Evolutionary conservation across 257 asterid species (phyloP).

Genomic region (Scutellaria galericulata): DNA sequence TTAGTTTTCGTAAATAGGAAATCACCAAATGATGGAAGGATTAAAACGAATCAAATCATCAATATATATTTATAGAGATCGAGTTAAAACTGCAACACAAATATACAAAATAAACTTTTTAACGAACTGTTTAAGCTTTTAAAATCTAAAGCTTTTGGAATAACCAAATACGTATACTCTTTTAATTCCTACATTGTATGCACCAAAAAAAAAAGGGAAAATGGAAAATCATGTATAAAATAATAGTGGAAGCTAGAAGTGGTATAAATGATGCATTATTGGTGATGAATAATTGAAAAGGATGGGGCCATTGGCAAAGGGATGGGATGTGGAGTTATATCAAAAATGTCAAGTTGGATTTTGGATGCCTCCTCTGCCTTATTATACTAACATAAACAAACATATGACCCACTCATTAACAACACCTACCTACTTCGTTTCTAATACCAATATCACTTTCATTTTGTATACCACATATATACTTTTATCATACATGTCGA

Average conservation of each 20-base stretch:
- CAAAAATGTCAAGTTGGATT: conserved; percentile 50
- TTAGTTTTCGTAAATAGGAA: too few relatives aligned
- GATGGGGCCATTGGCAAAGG: background rate
- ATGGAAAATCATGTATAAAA: background rate
- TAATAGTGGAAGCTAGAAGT: background rate
- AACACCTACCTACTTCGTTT: conserved; percentile 37
- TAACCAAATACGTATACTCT: too few relatives aligned
- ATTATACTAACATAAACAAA: conserved; percentile 41
- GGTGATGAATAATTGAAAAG: conserved; percentile 46
- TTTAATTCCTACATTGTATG: too few relatives aligned
- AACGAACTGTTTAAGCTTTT: too few relatives aligned
- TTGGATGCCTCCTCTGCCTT: conserved; percentile 52
- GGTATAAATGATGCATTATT: conserved; percentile 26
- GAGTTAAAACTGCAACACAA: too few relatives aligned
- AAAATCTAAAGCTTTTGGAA: too few relatives aligned
- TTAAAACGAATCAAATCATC: too few relatives aligned
- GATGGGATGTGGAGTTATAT: conserved; percentile 11
- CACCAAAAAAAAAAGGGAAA: background rate
- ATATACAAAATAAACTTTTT: too few relatives aligned
- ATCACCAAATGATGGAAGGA: too few relatives aligned
- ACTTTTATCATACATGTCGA: too few relatives aligned
- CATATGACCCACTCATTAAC: conserved; percentile 51
- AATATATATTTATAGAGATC: too few relatives aligned
- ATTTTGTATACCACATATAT: conserved; percentile 6
- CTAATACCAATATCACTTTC: conserved; percentile 34